Evolutionary conservation across 208 protist genomes (phyloP), one percentile per base, ranked within the genome.

Genomic region (Trypanosoma cruzi): DNA sequence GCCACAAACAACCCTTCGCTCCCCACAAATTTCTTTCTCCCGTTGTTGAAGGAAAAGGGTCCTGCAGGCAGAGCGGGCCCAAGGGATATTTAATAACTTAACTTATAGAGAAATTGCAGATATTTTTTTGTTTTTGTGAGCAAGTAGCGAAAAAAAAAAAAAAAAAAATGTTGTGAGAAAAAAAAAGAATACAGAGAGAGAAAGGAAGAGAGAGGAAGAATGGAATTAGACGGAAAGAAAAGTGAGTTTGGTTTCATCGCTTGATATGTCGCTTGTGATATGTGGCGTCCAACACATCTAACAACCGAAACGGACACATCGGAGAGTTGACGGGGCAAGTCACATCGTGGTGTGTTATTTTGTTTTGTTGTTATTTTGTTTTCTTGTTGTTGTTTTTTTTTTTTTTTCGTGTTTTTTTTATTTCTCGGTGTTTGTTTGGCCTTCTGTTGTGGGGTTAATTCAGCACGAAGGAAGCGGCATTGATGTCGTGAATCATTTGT

Each of bases 371-470:
- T n/a, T n/a, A n/a, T n/a, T n/a, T n/a, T n/a, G n/a, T n/a, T n/a
- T n/a, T n/a, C n/a, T n/a, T n/a, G n/a, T n/a, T n/a, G n/a, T n/a
- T n/a, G n/a, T 57, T 50, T 55, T 10, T 65, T 52, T 61, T 34
- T 62, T 64, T 4, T 49, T 50, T 46, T 31, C 40, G 24, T 37
- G 67, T 65, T 16, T 66, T 48, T 71, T 75, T 61, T 74, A 36
- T 53, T 79, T 70, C 29, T 56, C 36, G 64, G 57, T 48, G 18
- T 54, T 32, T 54, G 32, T 68, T 56, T 62, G 13, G 54, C n/a
- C n/a, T n/a, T n/a, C n/a, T n/a, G 20, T 60, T 48, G 48, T 65
- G 34, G 64, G 26, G 26, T 28, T 42, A 7, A 56, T 2, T 48
- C 22, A 20, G 8, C 57, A 48, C 18, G 28, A 28, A 26, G 26